phyloP scores from a whole-genome alignment of 2,329 filamentous ascomycete genomes.

The Neophaeococcomyces aloes region DNA sequence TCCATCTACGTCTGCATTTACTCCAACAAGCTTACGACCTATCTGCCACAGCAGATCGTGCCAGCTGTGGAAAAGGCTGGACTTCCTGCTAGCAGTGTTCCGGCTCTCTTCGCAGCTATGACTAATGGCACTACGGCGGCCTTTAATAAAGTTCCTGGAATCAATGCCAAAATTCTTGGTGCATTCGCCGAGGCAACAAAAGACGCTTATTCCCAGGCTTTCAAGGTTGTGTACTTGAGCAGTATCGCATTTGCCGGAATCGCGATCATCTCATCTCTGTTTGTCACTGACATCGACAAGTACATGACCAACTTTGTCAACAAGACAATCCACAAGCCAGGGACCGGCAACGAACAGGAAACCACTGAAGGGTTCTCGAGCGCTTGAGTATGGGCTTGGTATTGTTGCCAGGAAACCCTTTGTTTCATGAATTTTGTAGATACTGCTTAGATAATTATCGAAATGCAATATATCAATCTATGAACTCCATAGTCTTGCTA shows the following conservation, averaged over 20 bases:
- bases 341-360: no score
- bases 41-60: slow-evolving; percentile 6
- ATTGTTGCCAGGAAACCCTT: no score
- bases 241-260: slow-evolving; percentile 17
- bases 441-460: no score
- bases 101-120: slow-evolving; percentile 28
- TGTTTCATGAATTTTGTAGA: no score
- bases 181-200: slow-evolving; percentile 29
- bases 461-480: no score
- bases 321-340: no score
- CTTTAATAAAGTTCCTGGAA: slow-evolving; percentile 25
- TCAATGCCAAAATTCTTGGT: slow-evolving; percentile 27
- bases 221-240: slow-evolving; percentile 32
- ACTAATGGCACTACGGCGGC: slow-evolving; percentile 25
- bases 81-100: slow-evolving; percentile 27
- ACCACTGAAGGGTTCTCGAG: no score
- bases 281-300: slow-evolving; percentile 10
- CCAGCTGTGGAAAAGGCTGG: slow-evolving; percentile 29
- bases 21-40: slow-evolving; percentile 8
- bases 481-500: no score
- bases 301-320: slow-evolving; percentile 13
- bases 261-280: slow-evolving; percentile 11
- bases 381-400: no score
- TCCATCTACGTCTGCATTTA: slow-evolving; percentile 23
- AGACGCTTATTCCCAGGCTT: slow-evolving; percentile 35